Evolutionary conservation across 2,329 filamentous ascomycete genomes (phyloP).

Genomic region (Fusarium musae): DNA sequence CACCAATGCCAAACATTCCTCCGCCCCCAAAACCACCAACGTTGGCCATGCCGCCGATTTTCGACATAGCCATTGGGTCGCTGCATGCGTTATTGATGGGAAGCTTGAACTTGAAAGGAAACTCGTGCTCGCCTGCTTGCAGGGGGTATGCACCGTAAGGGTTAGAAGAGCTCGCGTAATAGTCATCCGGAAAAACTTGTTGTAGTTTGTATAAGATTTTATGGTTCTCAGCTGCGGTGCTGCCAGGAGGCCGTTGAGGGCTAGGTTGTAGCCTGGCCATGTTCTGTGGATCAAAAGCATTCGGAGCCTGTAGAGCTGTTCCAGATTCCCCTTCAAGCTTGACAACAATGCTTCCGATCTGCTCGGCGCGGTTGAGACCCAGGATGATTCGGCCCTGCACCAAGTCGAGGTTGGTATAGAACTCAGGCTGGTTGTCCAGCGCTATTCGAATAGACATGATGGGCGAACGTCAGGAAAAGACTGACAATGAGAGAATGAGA

Average conservation of each 20-base stretch:
- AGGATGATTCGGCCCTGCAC: conserved; percentile 72
- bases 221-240: conserved; percentile 67
- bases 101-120: conserved; percentile 82
- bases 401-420: conserved; percentile 83
- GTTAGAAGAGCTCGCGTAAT: conserved; percentile 53
- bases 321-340: conserved; percentile 85
- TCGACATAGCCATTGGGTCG: conserved; percentile 63
- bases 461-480: conserved; percentile 21
- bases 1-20: conserved; percentile 60
- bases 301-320: conserved; percentile 69
- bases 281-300: conserved; percentile 57
- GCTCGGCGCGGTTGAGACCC: conserved; percentile 71
- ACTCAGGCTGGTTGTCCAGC: conserved; percentile 73
- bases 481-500: not conserved
- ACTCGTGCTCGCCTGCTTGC: conserved; percentile 76
- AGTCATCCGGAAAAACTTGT: conserved; percentile 75
- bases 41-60: conserved; percentile 64
- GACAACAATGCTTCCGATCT: conserved; percentile 78
- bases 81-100: conserved; percentile 80
- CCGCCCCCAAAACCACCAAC: conserved; percentile 62
- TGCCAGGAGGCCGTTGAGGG: conserved; percentile 52
- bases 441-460: conserved; percentile 74
- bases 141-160: conserved; percentile 66
- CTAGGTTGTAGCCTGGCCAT: conserved; percentile 45
- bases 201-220: conserved; percentile 81